Base-by-base conservation (phyloP, 75 land plant genomes). In the Ceratopteris richardii region DNA sequence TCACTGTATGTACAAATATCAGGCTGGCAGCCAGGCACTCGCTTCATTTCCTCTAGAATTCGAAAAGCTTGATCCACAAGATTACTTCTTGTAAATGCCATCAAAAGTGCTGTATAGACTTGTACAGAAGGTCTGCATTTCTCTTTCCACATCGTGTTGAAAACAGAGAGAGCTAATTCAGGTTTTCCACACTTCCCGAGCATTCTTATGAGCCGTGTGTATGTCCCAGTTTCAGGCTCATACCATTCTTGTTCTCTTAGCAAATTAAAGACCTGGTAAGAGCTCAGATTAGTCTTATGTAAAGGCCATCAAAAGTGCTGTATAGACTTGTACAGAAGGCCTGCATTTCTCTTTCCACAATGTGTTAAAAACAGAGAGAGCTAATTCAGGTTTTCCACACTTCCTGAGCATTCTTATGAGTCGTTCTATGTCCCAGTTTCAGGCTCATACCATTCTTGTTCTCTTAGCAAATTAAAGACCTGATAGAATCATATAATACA, bases 161-260 rank as follows among this genome's bases (percentile, higher is more conserved):
- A 87, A 31, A 90, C 80, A 1, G 55, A 57, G 20, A 58, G 62
- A 3, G 96, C 96, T 31, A 66, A 71, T 25, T 83, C 88, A 14
- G 87, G 87, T 43, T 86, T 79, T 48, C 76, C 87, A 61, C 87
- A 87, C 73, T 83, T 83, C 39, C 88, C 96, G 40, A 90, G 82
- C 92, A 90, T 86, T 17, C 74, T 79, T 44, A 90, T 66, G 19
- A 90, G 77, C 52, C 73, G 83, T 43, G 84, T 74, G 74, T 87
- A 90, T 27, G 85, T 68, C 23, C 74, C 80, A 54, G 73, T 12
- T 47, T 83, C 71, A 14, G 87, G 82, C 51, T 60, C 70, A 70
- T 90, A 90, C 96, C 96, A 90, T 10, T 87, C 58, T 58, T 90
- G 96, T 61, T 77, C 80, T 1, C 82, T 73, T 10, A 90, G 67